Percentiles rank a stretch among this genome's conserved stretches.
phyloP scores from a whole-genome alignment of 805 yeast species.

The Saturnispora galanensis region DNA sequence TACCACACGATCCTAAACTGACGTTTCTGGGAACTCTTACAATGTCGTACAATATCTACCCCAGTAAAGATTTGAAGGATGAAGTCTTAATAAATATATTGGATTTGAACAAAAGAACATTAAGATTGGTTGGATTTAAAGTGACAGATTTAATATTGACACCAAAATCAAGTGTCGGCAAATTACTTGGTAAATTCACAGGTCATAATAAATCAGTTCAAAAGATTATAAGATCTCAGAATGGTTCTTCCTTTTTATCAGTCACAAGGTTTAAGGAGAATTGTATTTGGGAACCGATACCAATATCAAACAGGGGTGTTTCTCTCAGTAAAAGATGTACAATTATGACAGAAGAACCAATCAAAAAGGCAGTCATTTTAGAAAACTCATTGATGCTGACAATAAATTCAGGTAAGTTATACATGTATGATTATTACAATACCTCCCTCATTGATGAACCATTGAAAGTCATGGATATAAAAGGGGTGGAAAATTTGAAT shows the following conservation, averaged over 20 bases:
- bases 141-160: conserved; percentile 24
- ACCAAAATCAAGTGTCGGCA: conserved; percentile 18
- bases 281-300: conserved; percentile 46
- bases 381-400: conserved; percentile 40
- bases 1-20: conserved; percentile 21
- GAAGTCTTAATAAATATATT: conserved; percentile 1
- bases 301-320: conserved; percentile 18
- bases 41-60: conserved; percentile 5
- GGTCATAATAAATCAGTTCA: conserved; percentile 82
- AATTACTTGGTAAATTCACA: conserved; percentile 50
- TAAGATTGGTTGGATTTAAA: conserved; percentile 27
- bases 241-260: conserved; percentile 53
- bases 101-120: conserved; percentile 29
- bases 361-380: conserved; percentile 39
- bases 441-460: neutral
- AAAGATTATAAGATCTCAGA: conserved; percentile 52
- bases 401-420: conserved; percentile 33
- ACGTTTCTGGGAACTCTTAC: neutral
- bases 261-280: conserved; percentile 54
- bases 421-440: conserved; percentile 51
- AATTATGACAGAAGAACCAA: conserved; percentile 35
- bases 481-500: conserved; percentile 3
- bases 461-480: neutral
- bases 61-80: conserved; percentile 1
- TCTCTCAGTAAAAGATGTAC: conserved; percentile 29